phyloP scores from a whole-genome alignment of 805 yeast species.

The Saturnispora zaruensis region DNA sequence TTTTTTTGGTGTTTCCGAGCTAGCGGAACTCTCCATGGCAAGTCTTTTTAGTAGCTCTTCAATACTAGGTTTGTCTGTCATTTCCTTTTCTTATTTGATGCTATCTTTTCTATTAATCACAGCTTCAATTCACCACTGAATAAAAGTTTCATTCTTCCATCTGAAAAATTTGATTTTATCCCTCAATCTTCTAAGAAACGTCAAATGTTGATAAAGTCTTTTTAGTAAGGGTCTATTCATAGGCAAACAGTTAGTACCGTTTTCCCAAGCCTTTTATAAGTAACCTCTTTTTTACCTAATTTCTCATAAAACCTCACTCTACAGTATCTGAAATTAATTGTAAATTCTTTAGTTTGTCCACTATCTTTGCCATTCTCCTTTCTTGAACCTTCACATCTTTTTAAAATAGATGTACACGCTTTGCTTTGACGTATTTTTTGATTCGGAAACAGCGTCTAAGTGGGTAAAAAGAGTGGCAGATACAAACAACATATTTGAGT shows the following conservation, averaged over 20 bases:
- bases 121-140: background rate
- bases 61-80: constrained; percentile 30
- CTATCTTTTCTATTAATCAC: background rate
- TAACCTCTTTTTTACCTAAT: too few species aligned
- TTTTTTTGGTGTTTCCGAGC: constrained; percentile 44
- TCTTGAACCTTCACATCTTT: background rate
- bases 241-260: too few species aligned
- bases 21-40: constrained; percentile 45
- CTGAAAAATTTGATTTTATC: background rate
- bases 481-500: background rate
- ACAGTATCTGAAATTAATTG: background rate
- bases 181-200: background rate
- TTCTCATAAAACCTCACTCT: too few species aligned
- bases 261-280: too few species aligned
- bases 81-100: background rate
- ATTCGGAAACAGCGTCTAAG: background rate
- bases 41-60: constrained; percentile 53
- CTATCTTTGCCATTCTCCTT: background rate
- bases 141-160: background rate
- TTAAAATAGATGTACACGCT: constrained; percentile 2
- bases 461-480: background rate
- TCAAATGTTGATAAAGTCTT: background rate
- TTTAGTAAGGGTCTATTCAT: background rate
- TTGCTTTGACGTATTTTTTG: constrained; percentile 2
- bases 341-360: background rate